These are phyloP conservation scores for Adansonia digitata DNA, from an alignment of 345 rosid genomes.

Conservation along the genomic window DNA sequence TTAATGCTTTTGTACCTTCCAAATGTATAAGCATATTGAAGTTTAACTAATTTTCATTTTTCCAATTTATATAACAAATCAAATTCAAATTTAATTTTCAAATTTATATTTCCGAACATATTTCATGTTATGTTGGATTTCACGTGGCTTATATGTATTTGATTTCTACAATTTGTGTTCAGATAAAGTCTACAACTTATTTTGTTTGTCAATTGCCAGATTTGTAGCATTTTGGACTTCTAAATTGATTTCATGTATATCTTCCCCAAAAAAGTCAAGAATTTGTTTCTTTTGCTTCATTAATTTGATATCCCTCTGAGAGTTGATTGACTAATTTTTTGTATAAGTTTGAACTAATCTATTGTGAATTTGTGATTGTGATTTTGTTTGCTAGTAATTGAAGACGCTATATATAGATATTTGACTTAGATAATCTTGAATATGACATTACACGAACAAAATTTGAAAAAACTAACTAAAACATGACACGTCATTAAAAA, in stretches of 20 bases:
- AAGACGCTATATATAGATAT: neutral
- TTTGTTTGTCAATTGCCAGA: neutral
- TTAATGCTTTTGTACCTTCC: too few relatives aligned
- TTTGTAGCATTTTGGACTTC: neutral
- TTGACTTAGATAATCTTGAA: too few relatives aligned
- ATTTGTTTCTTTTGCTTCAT: neutral
- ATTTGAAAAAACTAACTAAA: too few relatives aligned
- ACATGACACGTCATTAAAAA: too few relatives aligned
- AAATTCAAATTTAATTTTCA: too few relatives aligned
- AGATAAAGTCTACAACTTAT: neutral
- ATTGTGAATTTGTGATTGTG: neutral
- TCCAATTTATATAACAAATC: too few relatives aligned
- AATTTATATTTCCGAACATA: too few relatives aligned
- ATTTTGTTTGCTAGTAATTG: neutral
- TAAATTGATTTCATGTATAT: neutral
- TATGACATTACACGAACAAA: too few relatives aligned
- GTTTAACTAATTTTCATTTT: too few relatives aligned
- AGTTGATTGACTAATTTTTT: neutral
- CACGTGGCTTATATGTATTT: neutral
- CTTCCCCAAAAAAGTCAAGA: neutral
- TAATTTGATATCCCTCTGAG: too few relatives aligned
- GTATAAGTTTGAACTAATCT: neutral
- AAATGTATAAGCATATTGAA: too few relatives aligned
- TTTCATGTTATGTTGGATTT: too few relatives aligned
- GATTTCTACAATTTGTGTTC: neutral